A percentile compares a stretch with the other conserved stretches of the same genome.
Conservation (phyloP, 2,329 filamentous ascomycete genomes). For the Alternaria arbusti region DNA sequence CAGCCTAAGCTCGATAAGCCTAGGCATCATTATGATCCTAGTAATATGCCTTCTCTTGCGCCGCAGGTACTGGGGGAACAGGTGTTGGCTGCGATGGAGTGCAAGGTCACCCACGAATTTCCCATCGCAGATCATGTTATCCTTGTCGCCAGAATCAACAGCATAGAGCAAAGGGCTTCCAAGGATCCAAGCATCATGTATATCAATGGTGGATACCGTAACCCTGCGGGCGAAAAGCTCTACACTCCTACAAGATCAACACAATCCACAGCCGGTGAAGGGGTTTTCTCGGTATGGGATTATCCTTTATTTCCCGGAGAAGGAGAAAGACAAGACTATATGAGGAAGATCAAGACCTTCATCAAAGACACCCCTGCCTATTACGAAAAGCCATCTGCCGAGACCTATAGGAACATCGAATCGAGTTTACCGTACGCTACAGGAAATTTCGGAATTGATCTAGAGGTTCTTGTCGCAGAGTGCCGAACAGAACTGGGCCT, state of each 20-base stretch:
- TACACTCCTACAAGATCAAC: constrained; percentile 1
- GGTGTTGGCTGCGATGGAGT: constrained; percentile 42
- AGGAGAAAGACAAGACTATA: constrained; percentile 22
- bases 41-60: constrained; percentile 12
- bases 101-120: constrained; percentile 45
- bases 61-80: constrained; percentile 21
- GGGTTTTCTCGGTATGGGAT: constrained; percentile 13
- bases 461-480: constrained; percentile 10
- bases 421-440: constrained; percentile 13
- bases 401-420: constrained; percentile 9
- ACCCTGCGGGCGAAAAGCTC: constrained; percentile 5
- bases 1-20: constrained; percentile 16
- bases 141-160: constrained; percentile 52
- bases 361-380: constrained; percentile 14
- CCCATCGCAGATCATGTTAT: constrained; percentile 56
- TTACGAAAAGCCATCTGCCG: not conserved
- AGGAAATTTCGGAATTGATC: constrained; percentile 23
- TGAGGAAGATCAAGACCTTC: constrained; percentile 20
- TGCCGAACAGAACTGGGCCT: constrained; percentile 13
- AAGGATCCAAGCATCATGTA: constrained; percentile 30
- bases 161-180: constrained; percentile 5
- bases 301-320: constrained; percentile 30
- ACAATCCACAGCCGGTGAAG: not conserved
- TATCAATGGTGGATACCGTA: constrained; percentile 34
- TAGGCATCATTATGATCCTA: not conserved